These are phyloP conservation scores for Cyberlindnera japonica DNA, from an alignment of 805 yeast species.

Conservation along the genomic window DNA sequence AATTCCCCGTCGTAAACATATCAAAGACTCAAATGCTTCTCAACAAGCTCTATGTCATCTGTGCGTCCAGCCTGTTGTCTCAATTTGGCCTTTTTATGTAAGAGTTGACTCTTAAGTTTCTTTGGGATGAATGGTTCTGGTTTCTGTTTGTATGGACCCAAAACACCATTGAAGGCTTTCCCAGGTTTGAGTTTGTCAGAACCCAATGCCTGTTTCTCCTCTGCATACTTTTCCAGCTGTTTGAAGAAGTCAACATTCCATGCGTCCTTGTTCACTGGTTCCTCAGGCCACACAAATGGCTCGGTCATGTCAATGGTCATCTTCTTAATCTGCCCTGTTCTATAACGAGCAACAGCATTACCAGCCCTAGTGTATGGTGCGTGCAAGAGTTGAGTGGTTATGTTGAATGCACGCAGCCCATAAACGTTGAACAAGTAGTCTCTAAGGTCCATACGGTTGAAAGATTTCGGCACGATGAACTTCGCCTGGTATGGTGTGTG, in stretches of 20 bases:
- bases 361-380: slow-evolving; percentile 62
- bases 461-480: slow-evolving; percentile 88
- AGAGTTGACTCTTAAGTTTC: slow-evolving; percentile 41
- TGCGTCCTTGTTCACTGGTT: slow-evolving; percentile 39
- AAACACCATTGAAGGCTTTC: slow-evolving; percentile 66
- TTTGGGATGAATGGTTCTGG: slow-evolving; percentile 64
- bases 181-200: slow-evolving; percentile 68
- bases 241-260: slow-evolving; percentile 39
- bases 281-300: slow-evolving; percentile 94
- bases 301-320: slow-evolving; percentile 96
- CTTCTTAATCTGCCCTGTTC: slow-evolving; percentile 81
- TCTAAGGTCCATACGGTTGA: slow-evolving; percentile 90
- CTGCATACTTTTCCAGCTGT: slow-evolving; percentile 50
- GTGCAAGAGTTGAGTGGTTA: slow-evolving; percentile 81
- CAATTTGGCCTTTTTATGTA: slow-evolving; percentile 35
- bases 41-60: slow-evolving; percentile 23
- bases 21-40: slow-evolving; percentile 21
- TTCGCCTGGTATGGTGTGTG: slow-evolving; percentile 97
- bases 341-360: slow-evolving; percentile 60
- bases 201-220: slow-evolving; percentile 50
- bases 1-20: background rate
- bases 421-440: slow-evolving; percentile 90
- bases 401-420: slow-evolving; percentile 83
- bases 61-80: slow-evolving; percentile 19
- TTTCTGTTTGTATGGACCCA: slow-evolving; percentile 55